phyloP scores from a whole-genome alignment of 2,329 filamentous ascomycete species.

The Epichloe festucae region DNA sequence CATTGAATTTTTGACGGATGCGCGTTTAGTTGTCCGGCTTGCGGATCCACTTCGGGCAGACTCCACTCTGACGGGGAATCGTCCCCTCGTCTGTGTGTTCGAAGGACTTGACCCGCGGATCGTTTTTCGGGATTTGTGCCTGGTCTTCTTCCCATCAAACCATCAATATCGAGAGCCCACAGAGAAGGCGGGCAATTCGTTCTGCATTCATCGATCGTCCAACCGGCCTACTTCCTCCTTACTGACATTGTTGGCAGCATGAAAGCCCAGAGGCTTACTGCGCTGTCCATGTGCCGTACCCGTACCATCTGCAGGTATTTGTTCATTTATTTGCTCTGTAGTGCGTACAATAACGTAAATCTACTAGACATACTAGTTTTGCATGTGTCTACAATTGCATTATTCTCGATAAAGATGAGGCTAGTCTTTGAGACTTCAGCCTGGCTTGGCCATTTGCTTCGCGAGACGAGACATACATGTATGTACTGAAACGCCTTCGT shows the following conservation, averaged over 20 bases:
- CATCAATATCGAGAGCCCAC: not conserved
- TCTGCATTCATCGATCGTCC: constrained; percentile 1
- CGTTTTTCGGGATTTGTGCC: not conserved
- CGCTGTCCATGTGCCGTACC: not conserved
- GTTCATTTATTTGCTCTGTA: not conserved
- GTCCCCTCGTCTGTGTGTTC: too few relatives aligned
- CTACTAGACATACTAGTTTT: not conserved
- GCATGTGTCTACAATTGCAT: too few relatives aligned
- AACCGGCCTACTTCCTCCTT: not conserved
- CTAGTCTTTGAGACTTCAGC: not conserved
- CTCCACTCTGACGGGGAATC: constrained; percentile 1
- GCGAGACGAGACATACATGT: too few relatives aligned
- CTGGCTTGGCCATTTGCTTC: not conserved
- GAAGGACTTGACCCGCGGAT: too few relatives aligned
- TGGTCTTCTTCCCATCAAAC: not conserved
- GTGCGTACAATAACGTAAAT: not conserved
- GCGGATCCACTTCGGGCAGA: constrained; percentile 1
- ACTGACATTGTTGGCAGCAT: not conserved
- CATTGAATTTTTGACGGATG: too few relatives aligned
- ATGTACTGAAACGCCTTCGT: not conserved
- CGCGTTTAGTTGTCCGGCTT: too few relatives aligned
- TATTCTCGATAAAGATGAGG: too few relatives aligned
- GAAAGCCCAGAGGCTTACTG: not conserved
- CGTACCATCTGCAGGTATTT: not conserved
- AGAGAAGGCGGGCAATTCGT: constrained; percentile 1